Percentiles rank a stretch among this genome's conserved stretches.
Evolutionary conservation across 768 basidiomycete genomes (phyloP).

Genomic region (Tylopilus plumbeoviolaceoides): DNA sequence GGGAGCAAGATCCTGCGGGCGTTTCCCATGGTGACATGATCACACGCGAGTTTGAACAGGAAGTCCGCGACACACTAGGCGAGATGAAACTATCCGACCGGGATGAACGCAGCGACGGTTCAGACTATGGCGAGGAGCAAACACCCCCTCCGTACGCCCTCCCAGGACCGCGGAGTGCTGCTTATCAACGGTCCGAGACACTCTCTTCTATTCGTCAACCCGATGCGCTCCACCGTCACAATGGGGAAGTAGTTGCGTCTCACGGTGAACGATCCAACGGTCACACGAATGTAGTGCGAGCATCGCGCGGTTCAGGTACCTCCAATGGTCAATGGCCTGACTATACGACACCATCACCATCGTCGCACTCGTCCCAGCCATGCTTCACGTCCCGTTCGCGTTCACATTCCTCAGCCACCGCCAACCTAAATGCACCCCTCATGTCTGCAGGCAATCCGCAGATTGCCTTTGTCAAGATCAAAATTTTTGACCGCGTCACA

Average conservation of each 20-base stretch:
- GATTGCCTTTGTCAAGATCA: conserved; percentile 94
- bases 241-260: conserved; percentile 29
- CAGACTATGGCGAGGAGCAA: conserved; percentile 58
- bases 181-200: conserved; percentile 49
- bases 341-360: conserved; percentile 39
- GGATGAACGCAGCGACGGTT: conserved; percentile 54
- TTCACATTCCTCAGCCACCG: conserved; percentile 50
- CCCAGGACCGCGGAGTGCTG: conserved; percentile 25
- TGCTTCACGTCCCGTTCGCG: conserved; percentile 51
- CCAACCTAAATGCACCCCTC: conserved; percentile 57
- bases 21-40: conserved; percentile 25
- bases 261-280: conserved; percentile 31
- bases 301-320: conserved; percentile 28
- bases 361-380: conserved; percentile 52
- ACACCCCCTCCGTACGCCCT: conserved; percentile 37
- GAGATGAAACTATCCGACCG: conserved; percentile 44
- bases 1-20: conserved; percentile 25
- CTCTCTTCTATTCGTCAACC: conserved; percentile 35
- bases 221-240: conserved; percentile 25
- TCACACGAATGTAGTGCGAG: conserved; percentile 17
- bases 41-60: conserved; percentile 35
- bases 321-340: conserved; percentile 28
- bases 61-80: conserved; percentile 49
- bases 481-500: conserved; percentile 89
- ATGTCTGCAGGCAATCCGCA: conserved; percentile 77